Evolutionary conservation across 108 stramenopile species (phyloP).

Genomic region (Skeletonema grethae): DNA sequence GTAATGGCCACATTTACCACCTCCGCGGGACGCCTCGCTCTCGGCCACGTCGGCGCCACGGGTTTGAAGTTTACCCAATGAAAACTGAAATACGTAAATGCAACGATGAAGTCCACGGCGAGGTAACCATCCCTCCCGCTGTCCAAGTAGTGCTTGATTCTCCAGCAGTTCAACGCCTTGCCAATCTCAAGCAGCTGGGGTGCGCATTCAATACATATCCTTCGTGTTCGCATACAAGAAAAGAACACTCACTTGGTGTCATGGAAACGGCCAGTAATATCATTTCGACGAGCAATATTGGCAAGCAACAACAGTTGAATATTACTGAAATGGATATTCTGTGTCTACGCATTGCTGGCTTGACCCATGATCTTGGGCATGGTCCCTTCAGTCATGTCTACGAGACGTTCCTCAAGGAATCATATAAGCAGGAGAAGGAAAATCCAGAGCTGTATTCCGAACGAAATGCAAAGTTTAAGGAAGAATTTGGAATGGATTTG

Average conservation of each 20-base stretch:
- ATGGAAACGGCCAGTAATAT: slow-evolving; percentile 78
- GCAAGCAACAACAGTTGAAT: slow-evolving; percentile 57
- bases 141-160: slow-evolving; percentile 73
- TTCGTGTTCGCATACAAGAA: slow-evolving; percentile 81
- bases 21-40: background rate
- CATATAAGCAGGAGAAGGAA: slow-evolving; percentile 24
- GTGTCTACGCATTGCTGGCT: slow-evolving; percentile 91
- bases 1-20: background rate
- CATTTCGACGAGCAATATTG: slow-evolving; percentile 35
- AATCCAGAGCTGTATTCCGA: slow-evolving; percentile 46
- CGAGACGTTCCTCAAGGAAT: slow-evolving; percentile 46
- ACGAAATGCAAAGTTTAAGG: slow-evolving; percentile 29
- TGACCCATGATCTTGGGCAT: slow-evolving; percentile 90
- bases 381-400: slow-evolving; percentile 88
- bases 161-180: slow-evolving; percentile 77
- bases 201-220: slow-evolving; percentile 73
- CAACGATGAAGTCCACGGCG: slow-evolving; percentile 76
- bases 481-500: slow-evolving; percentile 47
- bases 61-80: slow-evolving; percentile 11
- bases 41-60: background rate
- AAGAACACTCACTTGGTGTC: slow-evolving; percentile 75
- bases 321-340: slow-evolving; percentile 87
- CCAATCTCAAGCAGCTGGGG: slow-evolving; percentile 83
- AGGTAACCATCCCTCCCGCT: slow-evolving; percentile 71
- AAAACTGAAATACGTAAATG: slow-evolving; percentile 28